Evolutionary conservation across 1,139 yeast genomes (phyloP).

Genomic region (Debaryomyces sp.): DNA sequence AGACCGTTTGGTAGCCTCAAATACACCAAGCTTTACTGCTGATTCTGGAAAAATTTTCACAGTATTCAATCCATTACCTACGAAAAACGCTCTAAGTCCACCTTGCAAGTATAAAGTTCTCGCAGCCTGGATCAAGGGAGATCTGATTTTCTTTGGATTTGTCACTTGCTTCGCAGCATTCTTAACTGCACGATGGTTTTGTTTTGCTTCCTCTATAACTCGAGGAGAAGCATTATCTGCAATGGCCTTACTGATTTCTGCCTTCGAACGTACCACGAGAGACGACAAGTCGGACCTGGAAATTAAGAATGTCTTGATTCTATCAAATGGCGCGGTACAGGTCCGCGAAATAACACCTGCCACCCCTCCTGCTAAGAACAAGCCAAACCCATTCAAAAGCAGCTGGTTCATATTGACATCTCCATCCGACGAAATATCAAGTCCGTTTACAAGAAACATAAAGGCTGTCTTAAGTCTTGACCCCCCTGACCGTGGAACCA

Average conservation of each 20-base stretch:
- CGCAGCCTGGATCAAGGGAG: constrained; percentile 80
- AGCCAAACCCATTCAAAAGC: constrained; percentile 81
- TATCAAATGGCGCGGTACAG: constrained; percentile 95
- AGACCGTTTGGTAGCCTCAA: constrained; percentile 80
- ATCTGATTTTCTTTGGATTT: constrained; percentile 47
- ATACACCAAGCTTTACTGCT: constrained; percentile 96
- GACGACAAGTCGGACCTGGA: constrained; percentile 86
- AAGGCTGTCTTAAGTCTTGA: constrained; percentile 80
- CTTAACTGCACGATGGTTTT: constrained; percentile 28
- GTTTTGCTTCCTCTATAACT: constrained; percentile 40
- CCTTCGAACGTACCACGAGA: constrained; percentile 61
- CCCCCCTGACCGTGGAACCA: constrained; percentile 77
- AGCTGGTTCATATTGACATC: constrained; percentile 85
- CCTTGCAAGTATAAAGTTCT: constrained; percentile 84
- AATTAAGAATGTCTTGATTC: constrained; percentile 88
- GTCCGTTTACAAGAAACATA: constrained; percentile 74
- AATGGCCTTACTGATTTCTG: constrained; percentile 48
- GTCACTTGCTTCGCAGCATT: constrained; percentile 25
- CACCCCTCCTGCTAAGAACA: constrained; percentile 89
- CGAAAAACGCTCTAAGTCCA: constrained; percentile 84
- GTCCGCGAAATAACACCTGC: constrained; percentile 98
- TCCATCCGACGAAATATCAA: constrained; percentile 85
- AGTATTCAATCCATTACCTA: constrained; percentile 96
- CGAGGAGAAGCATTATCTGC: constrained; percentile 39
- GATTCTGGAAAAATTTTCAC: constrained; percentile 95